These are phyloP conservation scores for Alternaria brassicicola DNA, from an alignment of 2,329 filamentous ascomycete species.

Conservation along the genomic window DNA sequence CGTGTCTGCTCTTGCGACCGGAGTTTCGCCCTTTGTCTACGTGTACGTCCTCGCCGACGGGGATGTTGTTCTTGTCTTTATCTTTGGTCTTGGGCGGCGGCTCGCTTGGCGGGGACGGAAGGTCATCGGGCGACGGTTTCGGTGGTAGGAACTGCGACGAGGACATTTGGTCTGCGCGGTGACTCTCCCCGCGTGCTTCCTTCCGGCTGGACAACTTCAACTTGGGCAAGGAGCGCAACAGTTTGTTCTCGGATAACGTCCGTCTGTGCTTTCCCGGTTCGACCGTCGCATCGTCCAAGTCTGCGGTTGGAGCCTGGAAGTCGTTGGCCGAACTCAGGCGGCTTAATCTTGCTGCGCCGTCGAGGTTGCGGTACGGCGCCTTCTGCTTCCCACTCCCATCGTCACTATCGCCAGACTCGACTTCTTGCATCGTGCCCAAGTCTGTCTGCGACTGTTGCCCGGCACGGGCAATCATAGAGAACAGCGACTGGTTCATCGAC, in stretches of 20 bases:
- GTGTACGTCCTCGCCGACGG: constrained; percentile 29
- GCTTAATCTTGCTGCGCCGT: constrained; percentile 45
- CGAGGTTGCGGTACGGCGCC: constrained; percentile 36
- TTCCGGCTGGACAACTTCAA: constrained; percentile 51
- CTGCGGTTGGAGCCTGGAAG: constrained; percentile 26
- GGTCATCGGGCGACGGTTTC: constrained; percentile 28
- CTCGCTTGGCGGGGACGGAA: constrained; percentile 15
- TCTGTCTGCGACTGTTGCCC: constrained; percentile 81
- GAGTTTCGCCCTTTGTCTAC: constrained; percentile 29
- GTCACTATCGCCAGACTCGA: constrained; percentile 76
- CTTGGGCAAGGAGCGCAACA: constrained; percentile 69
- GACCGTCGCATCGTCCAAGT: constrained; percentile 22
- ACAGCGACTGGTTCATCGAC: constrained; percentile 93
- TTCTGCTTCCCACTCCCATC: constrained; percentile 44
- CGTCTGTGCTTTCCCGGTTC: constrained; percentile 58
- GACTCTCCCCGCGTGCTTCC: constrained; percentile 33
- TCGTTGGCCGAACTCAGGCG: constrained; percentile 44
- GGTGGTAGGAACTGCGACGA: constrained; percentile 50
- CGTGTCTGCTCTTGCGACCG: constrained; percentile 35
- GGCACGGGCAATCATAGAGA: constrained; percentile 88
- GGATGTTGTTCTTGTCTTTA: constrained; percentile 29
- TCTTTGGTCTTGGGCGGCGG: constrained; percentile 14
- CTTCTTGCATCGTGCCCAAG: constrained; percentile 80
- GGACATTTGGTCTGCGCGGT: constrained; percentile 58
- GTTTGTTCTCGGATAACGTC: constrained; percentile 68